A percentile compares a stretch with the other conserved stretches of the same genome.
Conservation (phyloP, 371 early-diverging fungal genomes). For the Nematocida sp. region DNA sequence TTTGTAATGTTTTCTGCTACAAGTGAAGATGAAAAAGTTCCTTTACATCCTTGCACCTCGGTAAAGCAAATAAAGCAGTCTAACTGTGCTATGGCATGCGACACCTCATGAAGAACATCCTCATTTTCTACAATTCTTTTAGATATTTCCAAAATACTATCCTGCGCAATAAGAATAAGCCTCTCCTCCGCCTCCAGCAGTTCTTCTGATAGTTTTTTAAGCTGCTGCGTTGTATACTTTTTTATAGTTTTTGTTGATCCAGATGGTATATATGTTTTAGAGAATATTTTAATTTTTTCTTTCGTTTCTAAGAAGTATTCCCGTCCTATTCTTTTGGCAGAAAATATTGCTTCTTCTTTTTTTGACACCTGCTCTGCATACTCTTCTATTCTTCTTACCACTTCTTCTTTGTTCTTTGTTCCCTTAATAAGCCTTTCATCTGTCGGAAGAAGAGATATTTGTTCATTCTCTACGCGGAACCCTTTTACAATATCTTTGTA, state of each 20-base stretch:
- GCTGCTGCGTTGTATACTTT: conserved; percentile 76
- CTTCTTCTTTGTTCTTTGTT: conserved; percentile 23
- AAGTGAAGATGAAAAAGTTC: conserved; percentile 80
- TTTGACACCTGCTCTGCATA: conserved; percentile 50
- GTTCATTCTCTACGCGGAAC: conserved; percentile 37
- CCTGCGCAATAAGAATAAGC: conserved; percentile 58
- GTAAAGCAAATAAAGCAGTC: conserved; percentile 75
- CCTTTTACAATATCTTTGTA: neutral
- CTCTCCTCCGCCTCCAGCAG: conserved; percentile 78
- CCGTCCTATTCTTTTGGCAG: conserved; percentile 46
- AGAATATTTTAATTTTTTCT: neutral
- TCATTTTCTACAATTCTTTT: conserved; percentile 37
- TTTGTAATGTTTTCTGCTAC: conserved; percentile 46
- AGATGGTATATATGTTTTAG: conserved; percentile 71
- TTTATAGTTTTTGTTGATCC: conserved; percentile 71
- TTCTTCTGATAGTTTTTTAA: conserved; percentile 71
- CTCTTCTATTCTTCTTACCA: conserved; percentile 48
- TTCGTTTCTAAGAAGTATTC: conserved; percentile 36
- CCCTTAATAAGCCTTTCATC: conserved; percentile 46
- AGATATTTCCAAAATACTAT: conserved; percentile 18
- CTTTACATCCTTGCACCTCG: conserved; percentile 70
- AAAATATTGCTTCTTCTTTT: conserved; percentile 1
- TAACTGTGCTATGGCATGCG: conserved; percentile 74
- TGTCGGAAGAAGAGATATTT: conserved; percentile 54
- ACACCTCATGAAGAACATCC: conserved; percentile 69